These are phyloP conservation scores for Gnaphalium uliginosum DNA, from an alignment of 129 eudicot species.

Conservation along the genomic window DNA sequence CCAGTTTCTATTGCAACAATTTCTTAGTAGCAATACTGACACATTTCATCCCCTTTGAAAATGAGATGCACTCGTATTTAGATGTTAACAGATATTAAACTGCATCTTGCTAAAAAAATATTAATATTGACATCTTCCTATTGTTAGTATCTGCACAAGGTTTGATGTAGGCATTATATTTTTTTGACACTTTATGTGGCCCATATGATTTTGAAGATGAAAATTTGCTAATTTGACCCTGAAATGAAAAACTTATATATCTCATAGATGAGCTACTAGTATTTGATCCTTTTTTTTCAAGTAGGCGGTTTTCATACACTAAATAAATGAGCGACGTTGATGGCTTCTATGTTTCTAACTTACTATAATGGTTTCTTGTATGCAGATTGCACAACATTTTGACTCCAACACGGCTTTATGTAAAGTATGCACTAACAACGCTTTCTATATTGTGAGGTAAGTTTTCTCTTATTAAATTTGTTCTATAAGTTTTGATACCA, in stretches of 20 bases:
- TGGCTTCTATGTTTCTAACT: not conserved
- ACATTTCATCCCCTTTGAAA: not conserved
- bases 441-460: slow-evolving; percentile 77
- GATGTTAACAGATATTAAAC: not conserved
- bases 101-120: not conserved
- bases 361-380: not conserved
- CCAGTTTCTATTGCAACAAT: not conserved
- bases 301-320: not conserved
- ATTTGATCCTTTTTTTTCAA: not conserved
- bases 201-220: not conserved
- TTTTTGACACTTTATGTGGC: not conserved
- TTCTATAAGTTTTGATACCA: not conserved
- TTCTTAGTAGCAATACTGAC: not conserved
- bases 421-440: slow-evolving; percentile 64
- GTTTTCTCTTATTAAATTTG: slow-evolving; percentile 1
- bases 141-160: not conserved
- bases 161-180: not conserved
- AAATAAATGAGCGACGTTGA: not conserved
- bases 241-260: not conserved
- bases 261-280: not conserved
- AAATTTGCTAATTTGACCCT: not conserved
- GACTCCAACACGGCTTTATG: slow-evolving; percentile 90
- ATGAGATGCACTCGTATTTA: not conserved
- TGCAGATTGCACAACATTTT: slow-evolving; percentile 93
- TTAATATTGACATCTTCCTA: not conserved